Conservation (phyloP, 805 yeast species). For the Saccharomyces kudriavzevii region DNA sequence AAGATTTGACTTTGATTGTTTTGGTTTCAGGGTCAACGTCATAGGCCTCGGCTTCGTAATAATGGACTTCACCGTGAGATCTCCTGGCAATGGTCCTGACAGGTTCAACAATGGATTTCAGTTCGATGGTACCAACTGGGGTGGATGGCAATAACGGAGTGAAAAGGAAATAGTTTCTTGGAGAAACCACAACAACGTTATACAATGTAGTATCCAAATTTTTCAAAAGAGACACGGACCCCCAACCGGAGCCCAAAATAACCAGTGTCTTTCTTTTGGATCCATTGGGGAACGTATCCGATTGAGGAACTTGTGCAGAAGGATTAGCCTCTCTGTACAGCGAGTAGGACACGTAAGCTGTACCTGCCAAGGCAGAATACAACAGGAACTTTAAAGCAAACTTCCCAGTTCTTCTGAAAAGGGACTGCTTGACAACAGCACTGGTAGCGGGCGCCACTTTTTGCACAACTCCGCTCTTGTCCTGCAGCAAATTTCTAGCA, state of each 20-base stretch:
- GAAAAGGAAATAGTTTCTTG: conserved; percentile 90
- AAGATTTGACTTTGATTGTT: conserved; percentile 52
- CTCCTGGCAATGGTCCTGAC: conserved; percentile 79
- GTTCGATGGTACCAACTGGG: conserved; percentile 87
- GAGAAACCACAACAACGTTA: conserved; percentile 84
- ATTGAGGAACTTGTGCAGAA: conserved; percentile 50
- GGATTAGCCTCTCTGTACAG: conserved; percentile 60
- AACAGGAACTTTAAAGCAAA: conserved; percentile 38
- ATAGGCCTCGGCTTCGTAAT: conserved; percentile 86
- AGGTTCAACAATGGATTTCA: conserved; percentile 89
- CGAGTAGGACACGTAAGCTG: conserved; percentile 54
- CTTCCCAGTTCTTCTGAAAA: conserved; percentile 9
- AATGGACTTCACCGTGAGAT: conserved; percentile 66
- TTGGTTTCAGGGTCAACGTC: conserved; percentile 68
- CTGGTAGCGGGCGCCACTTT: not conserved
- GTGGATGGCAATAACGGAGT: conserved; percentile 94
- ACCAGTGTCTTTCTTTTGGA: conserved; percentile 43
- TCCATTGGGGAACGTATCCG: conserved; percentile 43
- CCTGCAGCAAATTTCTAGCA: not conserved
- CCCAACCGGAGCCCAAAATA: conserved; percentile 90
- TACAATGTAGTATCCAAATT: conserved; percentile 77
- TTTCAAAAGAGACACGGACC: conserved; percentile 76
- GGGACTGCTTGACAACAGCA: conserved; percentile 4
- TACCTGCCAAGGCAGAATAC: conserved; percentile 35
- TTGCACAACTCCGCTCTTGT: not conserved